Conservation (phyloP, 192 early-diverging fungal species). For the Backusella westeae region DNA sequence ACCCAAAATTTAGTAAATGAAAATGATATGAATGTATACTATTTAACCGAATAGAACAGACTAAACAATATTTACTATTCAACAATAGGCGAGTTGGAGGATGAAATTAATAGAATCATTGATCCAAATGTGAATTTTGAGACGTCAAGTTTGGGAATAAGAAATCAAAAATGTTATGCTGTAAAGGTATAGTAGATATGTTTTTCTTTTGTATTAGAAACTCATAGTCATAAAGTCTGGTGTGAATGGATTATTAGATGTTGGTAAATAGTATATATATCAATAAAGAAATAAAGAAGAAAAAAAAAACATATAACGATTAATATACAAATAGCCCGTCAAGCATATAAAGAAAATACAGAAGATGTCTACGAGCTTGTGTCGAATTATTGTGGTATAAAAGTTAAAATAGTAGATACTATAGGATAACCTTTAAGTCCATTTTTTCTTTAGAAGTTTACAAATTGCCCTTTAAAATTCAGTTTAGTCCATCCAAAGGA, state of each 20-base stretch:
- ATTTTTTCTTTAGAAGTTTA: constrained; percentile 41
- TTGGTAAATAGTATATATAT: constrained; percentile 48
- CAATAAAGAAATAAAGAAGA: background rate
- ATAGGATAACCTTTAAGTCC: background rate
- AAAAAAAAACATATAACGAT: background rate
- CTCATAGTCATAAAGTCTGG: constrained; percentile 48
- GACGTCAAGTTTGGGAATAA: constrained; percentile 70
- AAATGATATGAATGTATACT: background rate
- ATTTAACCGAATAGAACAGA: background rate
- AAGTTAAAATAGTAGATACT: background rate
- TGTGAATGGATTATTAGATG: constrained; percentile 82
- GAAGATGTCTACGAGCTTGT: constrained; percentile 70
- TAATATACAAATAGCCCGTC: constrained; percentile 47
- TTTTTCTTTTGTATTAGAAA: background rate
- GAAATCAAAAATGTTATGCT: constrained; percentile 86
- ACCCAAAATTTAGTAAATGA: background rate
- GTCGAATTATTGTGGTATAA: constrained; percentile 43
- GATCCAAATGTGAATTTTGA: constrained; percentile 69
- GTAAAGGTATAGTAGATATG: constrained; percentile 54
- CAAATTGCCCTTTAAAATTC: constrained; percentile 62
- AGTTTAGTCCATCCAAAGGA: constrained; percentile 58
- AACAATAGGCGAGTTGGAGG: constrained; percentile 34
- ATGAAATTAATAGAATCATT: constrained; percentile 59
- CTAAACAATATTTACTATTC: background rate
- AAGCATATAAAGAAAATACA: constrained; percentile 74